Base-by-base conservation (phyloP, 2,329 filamentous ascomycete species). In the Colletotrichum liriopes region DNA sequence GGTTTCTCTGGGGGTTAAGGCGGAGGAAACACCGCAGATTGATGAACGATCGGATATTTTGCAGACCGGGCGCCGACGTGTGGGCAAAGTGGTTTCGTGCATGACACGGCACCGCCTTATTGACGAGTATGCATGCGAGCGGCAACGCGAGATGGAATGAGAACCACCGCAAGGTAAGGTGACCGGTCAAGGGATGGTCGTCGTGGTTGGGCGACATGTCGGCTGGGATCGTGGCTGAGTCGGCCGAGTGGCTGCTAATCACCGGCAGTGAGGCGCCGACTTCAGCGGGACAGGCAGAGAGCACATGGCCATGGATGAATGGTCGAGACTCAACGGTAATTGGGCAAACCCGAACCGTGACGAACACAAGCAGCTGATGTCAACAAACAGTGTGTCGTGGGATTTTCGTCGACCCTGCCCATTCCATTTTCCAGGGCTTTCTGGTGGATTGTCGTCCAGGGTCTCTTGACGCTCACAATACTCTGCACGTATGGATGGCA, bases 31-130 rank as follows among this genome's bases (percentile, higher is more conserved):
- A 62, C 69, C 47, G 56, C 65, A 72, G 45, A 59, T 69, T 69
- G 65, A 69, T 65, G 52, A 60, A 55, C 47, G 32, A 65, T 64
- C 69, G 58, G 59, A 58, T 59, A 69, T 59, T 55, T 71, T 41
- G 14, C 51, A 69, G 59, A 60, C 47, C 54, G 60, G 29, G 52
- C 52, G 52, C 55, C 43, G 47, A 51, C 20, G 35, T 43, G 59
- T 60, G 70, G 59, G 59, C 60, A 63, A 32, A n/a, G 69, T 63
- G 39, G 65, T 72, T 72, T 72, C 59, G 70, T 69, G 70, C 70
- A 72, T 69, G 65, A 69, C 70, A 65, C 59, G 32, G 54, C 65
- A 65, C 65, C 29, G 49, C 51, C 59, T 54, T 63, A 45, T 64
- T 23, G 52, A 72, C 59, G 60, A 69, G 70, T 59, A 72, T 69